Base-by-base conservation (phyloP, 2,329 filamentous ascomycete genomes). In the Scedosporium apiospermum region DNA sequence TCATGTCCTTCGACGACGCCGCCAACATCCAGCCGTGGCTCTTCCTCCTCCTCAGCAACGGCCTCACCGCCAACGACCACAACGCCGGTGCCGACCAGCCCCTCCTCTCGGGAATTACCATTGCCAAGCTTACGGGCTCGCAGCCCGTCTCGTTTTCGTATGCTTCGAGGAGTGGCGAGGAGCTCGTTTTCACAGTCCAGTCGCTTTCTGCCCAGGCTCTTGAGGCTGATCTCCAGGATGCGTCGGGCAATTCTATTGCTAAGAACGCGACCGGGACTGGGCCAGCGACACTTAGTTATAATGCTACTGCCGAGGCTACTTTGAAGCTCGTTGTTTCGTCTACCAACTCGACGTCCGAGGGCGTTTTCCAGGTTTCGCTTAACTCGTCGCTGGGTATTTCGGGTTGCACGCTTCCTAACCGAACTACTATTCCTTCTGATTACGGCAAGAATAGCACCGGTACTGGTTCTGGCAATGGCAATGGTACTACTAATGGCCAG, bases 21-120 rank as follows among this genome's bases (percentile, higher is more conserved):
- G 66, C 65, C 34, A 62, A 58, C 21, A 66, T 66, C 51, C 65
- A 66, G 60, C 58, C 63, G 10, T 67, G 66, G 63, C 59, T 67
- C n/a, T 63, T 64, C 58, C 63, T 67, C 27, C 60, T 67, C 9
- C 61, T 66, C 44, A 63, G 57, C 62, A 66, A 66, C 62, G 65
- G 65, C 23, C 59, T 66, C 44, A 66, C 64, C 14, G 60, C 61
- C 1, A 26, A 46, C 4, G 65, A 67, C 60, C 44, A 53, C 27
- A 34, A 26, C 41, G 18, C 41, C 18, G 58, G 41, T 30, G 41
- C 34, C 9, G 62, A 57, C 3, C 65, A 65, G 62, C 53, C 62
- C 10, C 58, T 67, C 21, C 61, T 67, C 14, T 57, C 64, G 16
- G 65, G 64, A 27, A 61, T 67, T 41, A 64, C 65, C 6, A 57